Percentiles rank a stretch among this genome's conserved stretches.
These are phyloP conservation scores for Scedosporium apiospermum DNA, from an alignment of 2,329 filamentous ascomycete genomes.

Conservation along the genomic window DNA sequence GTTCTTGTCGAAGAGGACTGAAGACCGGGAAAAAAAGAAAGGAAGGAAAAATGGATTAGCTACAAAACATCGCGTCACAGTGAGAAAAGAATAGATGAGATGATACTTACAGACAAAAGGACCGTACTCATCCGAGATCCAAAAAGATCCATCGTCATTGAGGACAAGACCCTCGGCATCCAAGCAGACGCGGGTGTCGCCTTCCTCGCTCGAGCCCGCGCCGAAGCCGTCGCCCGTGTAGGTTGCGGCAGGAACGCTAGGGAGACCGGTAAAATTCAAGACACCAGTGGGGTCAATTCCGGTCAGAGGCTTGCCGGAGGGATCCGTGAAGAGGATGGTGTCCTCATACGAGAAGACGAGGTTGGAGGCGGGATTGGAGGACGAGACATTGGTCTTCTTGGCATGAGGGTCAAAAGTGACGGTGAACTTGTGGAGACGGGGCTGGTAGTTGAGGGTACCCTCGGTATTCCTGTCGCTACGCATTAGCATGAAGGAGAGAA, in stretches of 20 bases:
- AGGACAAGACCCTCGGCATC: slow-evolving; percentile 61
- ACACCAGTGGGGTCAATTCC: slow-evolving; percentile 45
- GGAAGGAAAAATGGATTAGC: background rate
- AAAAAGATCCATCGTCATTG: slow-evolving; percentile 51
- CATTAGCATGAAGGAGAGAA: background rate
- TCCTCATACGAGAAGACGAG: slow-evolving; percentile 53
- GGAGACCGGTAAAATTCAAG: slow-evolving; percentile 47
- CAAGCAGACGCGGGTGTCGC: slow-evolving; percentile 48
- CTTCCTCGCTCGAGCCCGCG: slow-evolving; percentile 35
- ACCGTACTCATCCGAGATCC: slow-evolving; percentile 63
- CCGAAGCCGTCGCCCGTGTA: slow-evolving; percentile 58
- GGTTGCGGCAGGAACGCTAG: slow-evolving; percentile 51
- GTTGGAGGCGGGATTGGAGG: slow-evolving; percentile 34
- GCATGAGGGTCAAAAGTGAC: slow-evolving; percentile 46
- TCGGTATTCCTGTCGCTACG: slow-evolving; percentile 43
- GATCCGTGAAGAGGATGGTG: slow-evolving; percentile 55
- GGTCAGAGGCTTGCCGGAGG: slow-evolving; percentile 51
- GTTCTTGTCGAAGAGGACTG: background rate
- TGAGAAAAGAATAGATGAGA: background rate
- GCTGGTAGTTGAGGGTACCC: slow-evolving; percentile 59
- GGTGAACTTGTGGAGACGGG: slow-evolving; percentile 58
- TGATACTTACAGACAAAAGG: slow-evolving; percentile 57
- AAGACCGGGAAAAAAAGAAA: background rate
- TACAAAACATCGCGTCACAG: background rate
- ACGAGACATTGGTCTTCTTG: slow-evolving; percentile 43